Evolutionary conservation across 306 rosid species (phyloP).

Genomic region (Oemleria cerasiformis): DNA sequence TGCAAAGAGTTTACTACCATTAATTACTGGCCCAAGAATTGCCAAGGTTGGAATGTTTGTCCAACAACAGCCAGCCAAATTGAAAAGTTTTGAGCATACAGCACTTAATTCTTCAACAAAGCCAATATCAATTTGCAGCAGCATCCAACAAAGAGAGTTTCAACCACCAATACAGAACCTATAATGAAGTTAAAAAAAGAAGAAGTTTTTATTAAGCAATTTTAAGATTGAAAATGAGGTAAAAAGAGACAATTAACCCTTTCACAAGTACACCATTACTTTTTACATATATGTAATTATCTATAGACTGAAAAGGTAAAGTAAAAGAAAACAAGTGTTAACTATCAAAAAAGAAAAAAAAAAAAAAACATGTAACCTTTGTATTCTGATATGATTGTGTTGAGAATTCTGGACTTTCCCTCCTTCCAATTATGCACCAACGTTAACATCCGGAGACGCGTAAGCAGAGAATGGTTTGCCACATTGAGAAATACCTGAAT

Average conservation of each 20-base stretch:
- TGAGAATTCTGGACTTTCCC: no score
- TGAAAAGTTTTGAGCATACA: background rate
- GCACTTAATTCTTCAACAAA: background rate
- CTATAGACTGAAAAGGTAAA: no score
- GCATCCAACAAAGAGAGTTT: background rate
- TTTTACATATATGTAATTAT: no score
- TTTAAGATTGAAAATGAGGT: background rate
- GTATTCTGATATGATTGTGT: no score
- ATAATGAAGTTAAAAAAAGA: no score
- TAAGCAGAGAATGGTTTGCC: slow-evolving; percentile 4
- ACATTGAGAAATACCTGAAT: slow-evolving; percentile 9
- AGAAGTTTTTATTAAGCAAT: background rate
- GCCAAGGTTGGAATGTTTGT: background rate
- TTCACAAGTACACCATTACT: no score
- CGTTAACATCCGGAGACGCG: background rate
- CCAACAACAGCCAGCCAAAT: background rate
- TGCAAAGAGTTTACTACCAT: no score
- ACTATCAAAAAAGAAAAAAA: no score
- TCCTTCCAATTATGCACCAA: background rate
- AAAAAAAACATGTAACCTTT: background rate
- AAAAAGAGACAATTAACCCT: background rate
- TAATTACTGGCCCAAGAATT: no score
- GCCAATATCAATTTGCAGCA: background rate
- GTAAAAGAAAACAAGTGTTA: no score
- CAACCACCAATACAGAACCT: background rate